These are phyloP conservation scores for Euphorbia corollata DNA, from an alignment of 441 rosid genomes.

Conservation along the genomic window DNA sequence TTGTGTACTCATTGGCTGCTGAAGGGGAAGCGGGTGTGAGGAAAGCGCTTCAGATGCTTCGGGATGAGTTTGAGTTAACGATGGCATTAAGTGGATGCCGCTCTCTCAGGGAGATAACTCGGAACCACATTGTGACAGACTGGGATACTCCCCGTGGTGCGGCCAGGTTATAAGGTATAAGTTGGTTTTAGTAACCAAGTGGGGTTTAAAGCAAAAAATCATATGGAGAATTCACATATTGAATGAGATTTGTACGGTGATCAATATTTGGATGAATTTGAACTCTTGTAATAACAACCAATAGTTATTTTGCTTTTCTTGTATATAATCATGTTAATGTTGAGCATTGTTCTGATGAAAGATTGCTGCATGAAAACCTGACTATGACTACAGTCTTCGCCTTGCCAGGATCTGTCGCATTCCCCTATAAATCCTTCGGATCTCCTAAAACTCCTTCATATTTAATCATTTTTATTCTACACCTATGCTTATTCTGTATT, in stretches of 20 bases:
- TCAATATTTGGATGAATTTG: conserved; percentile 8
- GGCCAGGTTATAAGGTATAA: conserved; percentile 42
- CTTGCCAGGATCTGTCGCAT: too few species aligned
- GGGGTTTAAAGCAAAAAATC: too few species aligned
- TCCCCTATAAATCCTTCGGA: too few species aligned
- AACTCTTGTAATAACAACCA: conserved; percentile 10
- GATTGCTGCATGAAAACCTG: too few species aligned
- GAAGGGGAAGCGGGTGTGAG: conserved; percentile 76
- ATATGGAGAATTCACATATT: neutral
- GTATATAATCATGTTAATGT: too few species aligned
- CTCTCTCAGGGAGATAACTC: conserved; percentile 65
- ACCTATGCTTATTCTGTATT: too few species aligned
- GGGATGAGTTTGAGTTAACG: conserved; percentile 77
- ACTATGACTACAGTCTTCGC: too few species aligned
- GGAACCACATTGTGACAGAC: conserved; percentile 56
- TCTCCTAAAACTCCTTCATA: too few species aligned
- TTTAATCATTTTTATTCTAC: too few species aligned
- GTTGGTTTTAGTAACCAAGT: too few species aligned
- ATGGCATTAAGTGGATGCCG: conserved; percentile 92
- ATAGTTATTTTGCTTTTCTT: conserved; percentile 15
- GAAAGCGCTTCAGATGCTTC: conserved; percentile 74
- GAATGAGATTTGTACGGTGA: conserved; percentile 14
- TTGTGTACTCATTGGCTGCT: conserved; percentile 68
- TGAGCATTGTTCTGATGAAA: too few species aligned
- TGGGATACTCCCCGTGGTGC: conserved; percentile 53